Percentiles rank a stretch among this genome's conserved stretches.
Conservation (phyloP, 805 yeast species). For the Suhomyces prunicola region DNA sequence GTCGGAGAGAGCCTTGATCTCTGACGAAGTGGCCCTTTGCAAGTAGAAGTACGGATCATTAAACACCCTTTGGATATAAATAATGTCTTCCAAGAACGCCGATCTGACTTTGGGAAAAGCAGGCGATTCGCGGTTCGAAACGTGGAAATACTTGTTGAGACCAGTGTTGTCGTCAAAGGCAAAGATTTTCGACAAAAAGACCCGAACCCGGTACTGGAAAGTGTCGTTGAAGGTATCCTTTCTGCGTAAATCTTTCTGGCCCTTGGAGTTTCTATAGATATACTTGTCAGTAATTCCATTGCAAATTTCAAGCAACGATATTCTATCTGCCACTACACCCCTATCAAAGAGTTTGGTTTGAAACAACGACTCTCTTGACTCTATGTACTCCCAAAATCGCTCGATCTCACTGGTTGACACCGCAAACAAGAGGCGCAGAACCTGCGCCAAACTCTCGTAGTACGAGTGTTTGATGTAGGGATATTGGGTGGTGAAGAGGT, state of each 20-base stretch:
- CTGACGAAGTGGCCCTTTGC: constrained; percentile 17
- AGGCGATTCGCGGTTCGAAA: constrained; percentile 24
- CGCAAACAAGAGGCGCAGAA: constrained; percentile 21
- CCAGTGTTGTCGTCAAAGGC: constrained; percentile 44
- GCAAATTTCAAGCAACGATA: constrained; percentile 38
- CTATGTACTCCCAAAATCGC: constrained; percentile 38
- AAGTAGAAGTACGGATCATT: constrained; percentile 35
- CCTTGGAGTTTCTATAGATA: constrained; percentile 14
- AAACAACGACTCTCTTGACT: constrained; percentile 26
- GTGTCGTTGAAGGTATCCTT: constrained; percentile 40
- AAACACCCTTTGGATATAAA: constrained; percentile 27
- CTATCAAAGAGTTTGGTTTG: constrained; percentile 24
- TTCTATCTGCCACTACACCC: constrained; percentile 30
- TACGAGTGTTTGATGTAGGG: constrained; percentile 21
- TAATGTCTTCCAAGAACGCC: constrained; percentile 32
- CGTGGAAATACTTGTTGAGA: constrained; percentile 36
- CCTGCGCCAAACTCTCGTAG: constrained; percentile 21
- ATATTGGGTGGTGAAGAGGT: constrained; percentile 12
- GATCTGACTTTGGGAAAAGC: constrained; percentile 20
- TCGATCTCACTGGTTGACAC: constrained; percentile 19
- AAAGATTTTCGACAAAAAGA: constrained; percentile 31
- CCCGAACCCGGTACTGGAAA: constrained; percentile 35
- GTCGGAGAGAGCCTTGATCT: constrained; percentile 19
- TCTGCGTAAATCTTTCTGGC: constrained; percentile 26
- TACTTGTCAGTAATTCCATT: constrained; percentile 36